Conservation (phyloP, 208 protist genomes). For the Porcisia hertigi region DNA sequence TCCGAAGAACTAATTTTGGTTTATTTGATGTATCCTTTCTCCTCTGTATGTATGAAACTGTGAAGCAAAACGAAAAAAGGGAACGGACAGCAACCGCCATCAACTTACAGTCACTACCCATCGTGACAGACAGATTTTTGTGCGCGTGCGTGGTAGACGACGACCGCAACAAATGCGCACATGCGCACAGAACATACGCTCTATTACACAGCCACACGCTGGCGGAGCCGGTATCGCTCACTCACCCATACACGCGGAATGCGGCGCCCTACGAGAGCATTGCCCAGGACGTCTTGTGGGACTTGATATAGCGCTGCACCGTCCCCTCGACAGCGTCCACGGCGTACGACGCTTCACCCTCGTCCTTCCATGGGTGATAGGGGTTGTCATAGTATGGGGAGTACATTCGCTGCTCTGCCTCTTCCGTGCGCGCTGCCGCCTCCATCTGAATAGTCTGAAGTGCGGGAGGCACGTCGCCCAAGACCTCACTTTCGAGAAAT, state of each 20-base stretch:
- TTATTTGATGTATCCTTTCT: background rate
- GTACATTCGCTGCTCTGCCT: conserved; percentile 83
- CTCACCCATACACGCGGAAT: background rate
- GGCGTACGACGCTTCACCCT: conserved; percentile 75
- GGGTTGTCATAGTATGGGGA: conserved; percentile 81
- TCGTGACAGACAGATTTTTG: background rate
- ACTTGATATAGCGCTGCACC: conserved; percentile 71
- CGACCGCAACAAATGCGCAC: background rate
- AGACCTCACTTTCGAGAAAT: conserved; percentile 64
- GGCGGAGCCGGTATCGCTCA: background rate
- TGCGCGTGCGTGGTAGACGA: background rate
- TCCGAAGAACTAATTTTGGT: too few species aligned
- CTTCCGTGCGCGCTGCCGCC: conserved; percentile 82
- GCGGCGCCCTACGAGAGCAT: conserved; percentile 64
- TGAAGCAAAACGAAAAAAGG: background rate
- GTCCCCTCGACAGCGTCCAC: conserved; percentile 82
- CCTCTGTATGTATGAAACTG: background rate
- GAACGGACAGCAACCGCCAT: background rate
- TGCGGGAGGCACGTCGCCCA: conserved; percentile 69
- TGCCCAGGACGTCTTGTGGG: conserved; percentile 76
- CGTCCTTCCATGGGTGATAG: conserved; percentile 85
- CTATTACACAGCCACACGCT: background rate
- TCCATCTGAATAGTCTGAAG: conserved; percentile 86
- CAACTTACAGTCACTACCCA: background rate
- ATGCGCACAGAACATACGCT: background rate